Conservation (phyloP, 225 moss, liverwort and hornwort genomes). For the Thuidium tamariscinum region DNA sequence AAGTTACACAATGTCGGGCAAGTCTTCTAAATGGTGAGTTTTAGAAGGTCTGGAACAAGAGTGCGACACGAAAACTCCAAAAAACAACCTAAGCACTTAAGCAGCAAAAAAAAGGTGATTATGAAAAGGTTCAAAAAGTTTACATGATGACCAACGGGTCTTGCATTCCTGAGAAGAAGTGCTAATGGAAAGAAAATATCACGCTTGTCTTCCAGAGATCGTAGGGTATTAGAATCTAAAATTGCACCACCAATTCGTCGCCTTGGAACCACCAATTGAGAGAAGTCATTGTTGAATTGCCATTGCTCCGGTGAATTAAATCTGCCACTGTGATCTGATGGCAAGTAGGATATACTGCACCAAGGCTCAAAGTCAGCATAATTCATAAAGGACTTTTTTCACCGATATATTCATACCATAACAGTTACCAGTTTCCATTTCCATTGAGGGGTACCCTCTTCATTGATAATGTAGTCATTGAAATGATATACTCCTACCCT, state of each 20-base stretch:
- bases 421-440: neutral
- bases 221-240: slow-evolving; percentile 57
- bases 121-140: neutral
- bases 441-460: neutral
- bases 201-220: slow-evolving; percentile 58
- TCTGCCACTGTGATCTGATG: slow-evolving; percentile 37
- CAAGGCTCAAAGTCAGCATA: neutral
- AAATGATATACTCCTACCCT: neutral
- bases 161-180: slow-evolving; percentile 59
- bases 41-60: neutral
- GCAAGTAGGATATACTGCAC: slow-evolving; percentile 43
- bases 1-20: neutral
- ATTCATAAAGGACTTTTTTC: neutral
- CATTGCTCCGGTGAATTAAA: slow-evolving; percentile 58
- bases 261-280: slow-evolving; percentile 63
- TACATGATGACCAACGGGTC: slow-evolving; percentile 88
- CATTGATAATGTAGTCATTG: neutral
- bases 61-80: neutral
- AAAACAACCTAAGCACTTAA: neutral
- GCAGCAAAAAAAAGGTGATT: neutral
- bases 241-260: slow-evolving; percentile 79
- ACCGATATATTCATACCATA: neutral
- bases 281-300: slow-evolving; percentile 59
- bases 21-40: neutral
- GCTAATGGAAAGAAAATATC: slow-evolving; percentile 46